These are phyloP conservation scores for Pezicula neosporulosa DNA, from an alignment of 2,329 filamentous ascomycete genomes.

Conservation along the genomic window DNA sequence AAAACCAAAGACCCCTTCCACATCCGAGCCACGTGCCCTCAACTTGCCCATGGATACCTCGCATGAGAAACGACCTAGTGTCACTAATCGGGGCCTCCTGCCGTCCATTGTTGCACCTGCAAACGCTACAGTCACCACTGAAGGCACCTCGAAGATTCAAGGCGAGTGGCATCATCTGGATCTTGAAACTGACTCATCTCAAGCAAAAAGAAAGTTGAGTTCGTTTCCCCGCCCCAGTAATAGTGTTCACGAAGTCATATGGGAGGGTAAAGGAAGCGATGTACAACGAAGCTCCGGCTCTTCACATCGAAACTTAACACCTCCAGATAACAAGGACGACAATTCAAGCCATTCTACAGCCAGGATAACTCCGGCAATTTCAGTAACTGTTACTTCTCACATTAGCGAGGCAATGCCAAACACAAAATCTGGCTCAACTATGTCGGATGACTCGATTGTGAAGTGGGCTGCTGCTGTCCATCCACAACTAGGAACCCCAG, in stretches of 20 bases:
- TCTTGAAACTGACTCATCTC: neutral
- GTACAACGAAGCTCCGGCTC: constrained; percentile 1
- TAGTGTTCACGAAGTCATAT: constrained; percentile 22
- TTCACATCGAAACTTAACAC: neutral
- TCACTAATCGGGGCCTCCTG: neutral
- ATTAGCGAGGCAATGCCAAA: too few species aligned
- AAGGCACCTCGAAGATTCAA: neutral
- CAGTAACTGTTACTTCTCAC: too few species aligned
- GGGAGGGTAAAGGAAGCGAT: constrained; percentile 14
- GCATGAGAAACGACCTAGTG: neutral
- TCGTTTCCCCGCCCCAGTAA: constrained; percentile 1
- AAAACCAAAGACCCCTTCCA: neutral
- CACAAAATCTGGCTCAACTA: too few species aligned
- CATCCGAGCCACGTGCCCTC: neutral
- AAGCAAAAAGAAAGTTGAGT: neutral
- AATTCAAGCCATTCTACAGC: constrained; percentile 1
- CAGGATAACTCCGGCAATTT: neutral
- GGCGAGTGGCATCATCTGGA: neutral
- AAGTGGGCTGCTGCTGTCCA: too few species aligned
- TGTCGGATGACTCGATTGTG: too few species aligned
- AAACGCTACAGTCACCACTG: too few species aligned
- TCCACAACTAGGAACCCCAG: neutral
- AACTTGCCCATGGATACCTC: neutral
- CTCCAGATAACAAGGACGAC: too few species aligned
- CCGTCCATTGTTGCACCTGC: too few species aligned